These are phyloP conservation scores for Heterobasidion parviporum DNA, from an alignment of 1,284 basidiomycete genomes.

Conservation along the genomic window DNA sequence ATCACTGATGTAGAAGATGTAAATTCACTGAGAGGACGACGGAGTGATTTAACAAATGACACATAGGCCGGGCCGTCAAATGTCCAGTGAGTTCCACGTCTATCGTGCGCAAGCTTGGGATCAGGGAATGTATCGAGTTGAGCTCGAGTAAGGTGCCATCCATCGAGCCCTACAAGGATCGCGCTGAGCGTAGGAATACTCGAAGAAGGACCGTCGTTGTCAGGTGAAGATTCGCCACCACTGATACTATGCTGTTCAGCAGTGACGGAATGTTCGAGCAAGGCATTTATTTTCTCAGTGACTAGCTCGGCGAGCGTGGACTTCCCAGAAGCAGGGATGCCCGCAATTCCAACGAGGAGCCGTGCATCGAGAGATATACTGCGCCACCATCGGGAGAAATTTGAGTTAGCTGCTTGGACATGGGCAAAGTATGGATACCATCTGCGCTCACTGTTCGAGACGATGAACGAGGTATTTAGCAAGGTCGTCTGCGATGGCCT, in stretches of 20 bases:
- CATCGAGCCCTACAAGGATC: constrained; percentile 70
- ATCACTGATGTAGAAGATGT: constrained; percentile 22
- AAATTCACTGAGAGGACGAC: constrained; percentile 25
- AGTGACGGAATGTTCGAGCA: constrained; percentile 19
- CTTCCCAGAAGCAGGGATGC: constrained; percentile 83
- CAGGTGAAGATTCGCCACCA: background rate
- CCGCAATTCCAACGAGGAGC: constrained; percentile 69
- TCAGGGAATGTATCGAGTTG: constrained; percentile 64
- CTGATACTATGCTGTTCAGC: constrained; percentile 8
- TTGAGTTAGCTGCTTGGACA: background rate
- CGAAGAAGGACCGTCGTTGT: background rate
- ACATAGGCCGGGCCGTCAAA: constrained; percentile 62
- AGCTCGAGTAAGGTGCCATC: constrained; percentile 74
- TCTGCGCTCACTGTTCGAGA: constrained; percentile 17
- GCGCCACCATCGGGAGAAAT: background rate
- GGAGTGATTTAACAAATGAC: constrained; percentile 49
- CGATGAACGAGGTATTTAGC: constrained; percentile 20
- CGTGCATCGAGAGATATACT: constrained; percentile 43
- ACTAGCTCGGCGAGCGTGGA: constrained; percentile 59
- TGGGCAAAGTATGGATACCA: background rate
- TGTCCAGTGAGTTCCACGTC: constrained; percentile 69
- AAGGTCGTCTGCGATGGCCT: constrained; percentile 23
- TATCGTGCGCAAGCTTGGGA: constrained; percentile 62
- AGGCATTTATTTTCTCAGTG: constrained; percentile 37
- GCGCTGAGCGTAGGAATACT: constrained; percentile 6